Percentiles rank a stretch among this genome's conserved stretches.
Conservation (phyloP, 1,284 basidiomycete genomes). For the Moesziomyces antarcticus region DNA sequence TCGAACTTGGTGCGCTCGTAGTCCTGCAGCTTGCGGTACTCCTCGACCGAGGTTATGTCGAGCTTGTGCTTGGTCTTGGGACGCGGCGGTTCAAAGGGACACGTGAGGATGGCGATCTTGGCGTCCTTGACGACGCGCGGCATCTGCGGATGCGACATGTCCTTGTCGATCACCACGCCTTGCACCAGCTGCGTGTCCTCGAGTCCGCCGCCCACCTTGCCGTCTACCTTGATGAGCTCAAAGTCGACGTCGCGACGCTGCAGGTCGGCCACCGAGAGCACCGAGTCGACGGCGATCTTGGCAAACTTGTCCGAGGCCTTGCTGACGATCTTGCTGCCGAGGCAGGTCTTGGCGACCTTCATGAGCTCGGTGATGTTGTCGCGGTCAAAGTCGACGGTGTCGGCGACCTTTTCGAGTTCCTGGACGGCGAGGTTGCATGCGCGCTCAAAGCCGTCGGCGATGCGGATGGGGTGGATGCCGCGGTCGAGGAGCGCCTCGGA, state of each 20-base stretch:
- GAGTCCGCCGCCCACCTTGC: slow-evolving; percentile 96
- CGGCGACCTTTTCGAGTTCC: slow-evolving; percentile 92
- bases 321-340: slow-evolving; percentile 98
- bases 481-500: slow-evolving; percentile 87
- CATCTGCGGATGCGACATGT: slow-evolving; percentile 99
- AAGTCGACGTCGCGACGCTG: slow-evolving; percentile 95
- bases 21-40: slow-evolving; percentile 91
- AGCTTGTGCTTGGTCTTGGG: slow-evolving; percentile 99
- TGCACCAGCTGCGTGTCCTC: slow-evolving; percentile 92
- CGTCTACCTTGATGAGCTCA: slow-evolving; percentile 98
- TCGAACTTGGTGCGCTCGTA: slow-evolving; percentile 97
- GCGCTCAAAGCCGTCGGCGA: slow-evolving; percentile 96
- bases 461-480: slow-evolving; percentile 97
- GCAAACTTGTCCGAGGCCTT: slow-evolving; percentile 96
- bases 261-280: slow-evolving; percentile 92
- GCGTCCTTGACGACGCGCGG: slow-evolving; percentile 87
- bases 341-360: slow-evolving; percentile 93
- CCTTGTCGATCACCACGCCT: slow-evolving; percentile 97
- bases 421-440: slow-evolving; percentile 89
- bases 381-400: slow-evolving; percentile 84
- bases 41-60: slow-evolving; percentile 96
- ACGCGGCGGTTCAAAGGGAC: slow-evolving; percentile 97
- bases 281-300: slow-evolving; percentile 96
- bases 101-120: slow-evolving; percentile 94
- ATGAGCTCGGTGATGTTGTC: slow-evolving; percentile 78